phyloP scores from a whole-genome alignment of 2,329 filamentous ascomycete species.

The Fusarium subtropicale region DNA sequence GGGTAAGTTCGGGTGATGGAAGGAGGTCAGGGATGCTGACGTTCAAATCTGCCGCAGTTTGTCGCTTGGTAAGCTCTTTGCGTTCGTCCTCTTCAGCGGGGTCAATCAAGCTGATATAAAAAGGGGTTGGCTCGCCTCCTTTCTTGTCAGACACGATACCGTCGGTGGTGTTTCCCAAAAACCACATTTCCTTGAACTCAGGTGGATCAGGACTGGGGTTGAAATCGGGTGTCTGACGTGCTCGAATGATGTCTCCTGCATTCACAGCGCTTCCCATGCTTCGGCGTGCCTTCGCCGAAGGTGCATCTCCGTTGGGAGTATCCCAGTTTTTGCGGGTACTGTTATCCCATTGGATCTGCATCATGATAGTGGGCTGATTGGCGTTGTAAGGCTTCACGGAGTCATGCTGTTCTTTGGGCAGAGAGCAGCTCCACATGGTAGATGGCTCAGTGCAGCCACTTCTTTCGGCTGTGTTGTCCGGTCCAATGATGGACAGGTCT shows the following conservation, averaged over 20 bases:
- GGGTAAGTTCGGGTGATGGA: conserved; percentile 70
- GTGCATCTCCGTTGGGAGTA: conserved; percentile 54
- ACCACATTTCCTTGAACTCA: conserved; percentile 76
- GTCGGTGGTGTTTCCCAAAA: conserved; percentile 89
- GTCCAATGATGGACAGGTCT: conserved; percentile 79
- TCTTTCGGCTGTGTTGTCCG: conserved; percentile 72
- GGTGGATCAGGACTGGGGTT: conserved; percentile 68
- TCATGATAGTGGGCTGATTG: conserved; percentile 80
- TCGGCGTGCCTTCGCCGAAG: conserved; percentile 45
- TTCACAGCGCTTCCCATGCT: conserved; percentile 41
- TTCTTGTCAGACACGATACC: conserved; percentile 73
- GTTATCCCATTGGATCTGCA: conserved; percentile 82
- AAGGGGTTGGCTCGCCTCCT: conserved; percentile 87
- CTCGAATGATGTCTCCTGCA: conserved; percentile 42
- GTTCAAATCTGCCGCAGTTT: conserved; percentile 37
- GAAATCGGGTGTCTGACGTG: conserved; percentile 50
- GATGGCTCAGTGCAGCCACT: conserved; percentile 77
- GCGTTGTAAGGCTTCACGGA: conserved; percentile 71
- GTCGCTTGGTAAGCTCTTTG: conserved; percentile 43
- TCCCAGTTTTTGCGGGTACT: conserved; percentile 65
- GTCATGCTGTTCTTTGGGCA: conserved; percentile 81
- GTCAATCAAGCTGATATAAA: conserved; percentile 81
- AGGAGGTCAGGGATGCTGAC: conserved; percentile 59
- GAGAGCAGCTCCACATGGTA: conserved; percentile 85
- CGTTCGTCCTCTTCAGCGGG: conserved; percentile 54